Base-by-base conservation (phyloP, 2,329 filamentous ascomycete species). In the Stachybotrys echinatus region DNA sequence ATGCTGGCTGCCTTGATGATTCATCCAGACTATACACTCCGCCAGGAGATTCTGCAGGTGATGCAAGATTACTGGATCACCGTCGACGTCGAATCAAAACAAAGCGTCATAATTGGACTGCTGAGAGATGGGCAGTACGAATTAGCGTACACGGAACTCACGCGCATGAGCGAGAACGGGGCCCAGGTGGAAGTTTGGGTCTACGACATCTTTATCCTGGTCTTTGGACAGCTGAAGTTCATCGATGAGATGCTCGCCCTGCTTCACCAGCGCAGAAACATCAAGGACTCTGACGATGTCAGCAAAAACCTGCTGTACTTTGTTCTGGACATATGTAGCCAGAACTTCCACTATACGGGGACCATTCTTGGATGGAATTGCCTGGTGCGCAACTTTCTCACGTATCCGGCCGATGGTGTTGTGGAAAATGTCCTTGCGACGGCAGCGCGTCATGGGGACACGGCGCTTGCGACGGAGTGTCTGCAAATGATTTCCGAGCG, bases 91-190 rank as follows among this genome's bases (percentile, higher is more conserved):
- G 72, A 80, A 6, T 86, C 84, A 8, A 80, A 80, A 62, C 81
- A 88, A 58, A 82, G 80, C 61, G 74, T 95, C 19, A 79, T 87
- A 2, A 70, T 89, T 10, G 90, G 89, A 0, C 70, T 95, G 52
- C 74, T 97, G 34, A 80, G 91, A 19, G 92, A 96, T 58, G 81
- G 84, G 1, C 87, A 95, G 59, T 85, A 89, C 54, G 94, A 97
- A 69, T 72, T 92, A 54, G 92, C 90, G 2, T 72, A 95, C 51
- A 75, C 80, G 47, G 81, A 81, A 56, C 67, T 96, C 40, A 84
- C 89, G 37, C 70, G 79, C 20, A 81, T 96, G 77, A 71, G 81
- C 40, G 69, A 74, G 47, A 74, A 80, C 45, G 72, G 75, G 3
- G 71, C 80, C 1, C 60, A 58, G 2, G 69, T 92, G 4, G 77